phyloP scores from a whole-genome alignment of 73 alveolate species.

The Durusdinium trenchii region DNA sequence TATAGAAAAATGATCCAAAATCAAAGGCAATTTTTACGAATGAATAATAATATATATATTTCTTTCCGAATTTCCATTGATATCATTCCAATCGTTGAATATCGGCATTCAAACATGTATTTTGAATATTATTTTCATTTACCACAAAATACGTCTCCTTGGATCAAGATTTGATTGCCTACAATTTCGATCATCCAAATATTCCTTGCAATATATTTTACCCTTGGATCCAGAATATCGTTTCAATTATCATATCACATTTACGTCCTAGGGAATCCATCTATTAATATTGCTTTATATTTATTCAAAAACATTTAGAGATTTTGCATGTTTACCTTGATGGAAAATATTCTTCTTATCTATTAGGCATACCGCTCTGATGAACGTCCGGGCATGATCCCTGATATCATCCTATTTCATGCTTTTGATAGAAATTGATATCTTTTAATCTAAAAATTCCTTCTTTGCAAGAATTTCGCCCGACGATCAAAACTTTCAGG shows the following conservation, averaged over 20 bases:
- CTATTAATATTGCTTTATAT: not conserved
- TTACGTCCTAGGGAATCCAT: too few species aligned
- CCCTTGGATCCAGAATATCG: not conserved
- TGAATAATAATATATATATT: too few species aligned
- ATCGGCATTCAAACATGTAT: too few species aligned
- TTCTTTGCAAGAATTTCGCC: too few species aligned
- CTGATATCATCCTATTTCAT: not conserved
- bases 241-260: too few species aligned
- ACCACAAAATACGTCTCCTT: not conserved
- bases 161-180: not conserved
- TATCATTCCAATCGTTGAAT: not conserved
- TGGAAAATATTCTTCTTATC: too few species aligned
- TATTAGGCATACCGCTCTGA: too few species aligned
- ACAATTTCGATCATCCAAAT: not conserved
- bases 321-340: not conserved
- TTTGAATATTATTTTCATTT: too few species aligned
- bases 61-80: not conserved
- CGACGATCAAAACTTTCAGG: too few species aligned
- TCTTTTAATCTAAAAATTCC: not conserved
- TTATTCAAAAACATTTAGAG: not conserved
- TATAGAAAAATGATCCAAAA: too few species aligned
- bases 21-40: too few species aligned
- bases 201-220: not conserved
- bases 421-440: not conserved
- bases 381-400: too few species aligned